These are phyloP conservation scores for Plenodomus biglobosus DNA, from an alignment of 2,329 filamentous ascomycete species.

Conservation along the genomic window DNA sequence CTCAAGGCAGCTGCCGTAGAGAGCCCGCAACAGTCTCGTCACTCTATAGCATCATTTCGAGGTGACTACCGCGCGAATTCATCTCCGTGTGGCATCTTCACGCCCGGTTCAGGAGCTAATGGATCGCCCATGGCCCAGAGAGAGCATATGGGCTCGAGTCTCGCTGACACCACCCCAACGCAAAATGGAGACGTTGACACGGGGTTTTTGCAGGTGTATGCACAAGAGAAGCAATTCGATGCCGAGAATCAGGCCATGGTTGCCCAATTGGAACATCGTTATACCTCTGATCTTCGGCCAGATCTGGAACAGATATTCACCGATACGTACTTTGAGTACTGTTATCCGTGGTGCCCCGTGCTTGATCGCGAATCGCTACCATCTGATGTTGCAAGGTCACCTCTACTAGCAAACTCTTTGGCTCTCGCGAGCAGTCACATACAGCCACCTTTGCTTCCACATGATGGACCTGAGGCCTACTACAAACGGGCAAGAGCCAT, in stretches of 20 bases:
- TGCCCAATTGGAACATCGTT: constrained; percentile 21
- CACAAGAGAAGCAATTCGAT: constrained; percentile 22
- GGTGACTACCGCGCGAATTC: constrained; percentile 5
- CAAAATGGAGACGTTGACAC: constrained; percentile 22
- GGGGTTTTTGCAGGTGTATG: constrained; percentile 22
- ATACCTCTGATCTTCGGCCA: constrained; percentile 14
- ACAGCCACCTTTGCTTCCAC: constrained; percentile 21
- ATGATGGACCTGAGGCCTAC: constrained; percentile 22
- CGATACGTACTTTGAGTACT: constrained; percentile 24
- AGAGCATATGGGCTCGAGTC: constrained; percentile 5
- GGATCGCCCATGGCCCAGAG: constrained; percentile 7
- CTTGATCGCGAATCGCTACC: constrained; percentile 18
- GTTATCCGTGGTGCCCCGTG: constrained; percentile 26
- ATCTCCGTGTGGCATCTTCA: constrained; percentile 10
- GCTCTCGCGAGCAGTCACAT: constrained; percentile 24
- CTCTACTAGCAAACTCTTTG: constrained; percentile 22
- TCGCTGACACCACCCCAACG: constrained; percentile 15
- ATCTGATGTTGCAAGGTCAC: constrained; percentile 18
- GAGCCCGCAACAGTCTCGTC: constrained; percentile 3
- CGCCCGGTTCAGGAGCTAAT: background rate
- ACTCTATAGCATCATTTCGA: constrained; percentile 8
- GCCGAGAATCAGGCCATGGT: constrained; percentile 24
- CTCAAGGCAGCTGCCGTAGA: background rate
- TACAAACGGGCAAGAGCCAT: constrained; percentile 22
- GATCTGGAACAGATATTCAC: constrained; percentile 25